phyloP scores from a whole-genome alignment of 306 rosid genomes.

The Cercis canadensis region DNA sequence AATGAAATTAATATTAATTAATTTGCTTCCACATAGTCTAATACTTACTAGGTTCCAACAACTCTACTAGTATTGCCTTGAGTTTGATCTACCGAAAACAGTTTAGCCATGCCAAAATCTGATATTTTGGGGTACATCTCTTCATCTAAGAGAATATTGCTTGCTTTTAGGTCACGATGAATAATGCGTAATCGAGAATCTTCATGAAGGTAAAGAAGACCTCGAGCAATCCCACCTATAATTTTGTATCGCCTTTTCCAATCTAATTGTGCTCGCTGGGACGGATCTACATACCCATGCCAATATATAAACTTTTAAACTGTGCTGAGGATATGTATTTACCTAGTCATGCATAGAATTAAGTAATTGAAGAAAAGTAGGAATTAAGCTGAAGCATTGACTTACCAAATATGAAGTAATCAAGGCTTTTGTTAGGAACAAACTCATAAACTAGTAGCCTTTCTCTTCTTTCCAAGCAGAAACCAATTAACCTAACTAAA shows the following conservation, averaged over 20 bases:
- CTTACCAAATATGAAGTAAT: constrained; percentile 53
- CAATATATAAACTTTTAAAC: no score
- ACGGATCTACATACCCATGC: constrained; percentile 37
- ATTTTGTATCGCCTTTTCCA: constrained; percentile 49
- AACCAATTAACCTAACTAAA: constrained; percentile 58
- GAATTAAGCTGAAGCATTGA: not conserved
- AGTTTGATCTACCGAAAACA: constrained; percentile 43
- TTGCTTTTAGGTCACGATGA: constrained; percentile 50
- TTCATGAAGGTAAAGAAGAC: constrained; percentile 54
- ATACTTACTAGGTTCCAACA: constrained; percentile 46
- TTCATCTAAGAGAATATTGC: constrained; percentile 51
- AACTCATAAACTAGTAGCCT: constrained; percentile 61
- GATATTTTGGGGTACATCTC: constrained; percentile 51
- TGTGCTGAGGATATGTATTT: no score
- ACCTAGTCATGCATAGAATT: not conserved
- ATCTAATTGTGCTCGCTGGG: constrained; percentile 22
- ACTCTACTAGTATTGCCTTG: constrained; percentile 41
- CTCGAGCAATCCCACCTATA: constrained; percentile 46
- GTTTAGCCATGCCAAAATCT: constrained; percentile 59
- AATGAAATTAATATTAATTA: no score
- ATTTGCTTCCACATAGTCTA: no score
- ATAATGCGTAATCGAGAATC: constrained; percentile 49
- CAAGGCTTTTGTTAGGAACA: constrained; percentile 57
- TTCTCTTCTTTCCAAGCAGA: constrained; percentile 47
- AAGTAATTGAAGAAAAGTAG: no score